A percentile compares a stretch with the other conserved stretches of the same genome.
Evolutionary conservation across 768 basidiomycete species (phyloP).

Genomic region (Crassisporium funariophilum): DNA sequence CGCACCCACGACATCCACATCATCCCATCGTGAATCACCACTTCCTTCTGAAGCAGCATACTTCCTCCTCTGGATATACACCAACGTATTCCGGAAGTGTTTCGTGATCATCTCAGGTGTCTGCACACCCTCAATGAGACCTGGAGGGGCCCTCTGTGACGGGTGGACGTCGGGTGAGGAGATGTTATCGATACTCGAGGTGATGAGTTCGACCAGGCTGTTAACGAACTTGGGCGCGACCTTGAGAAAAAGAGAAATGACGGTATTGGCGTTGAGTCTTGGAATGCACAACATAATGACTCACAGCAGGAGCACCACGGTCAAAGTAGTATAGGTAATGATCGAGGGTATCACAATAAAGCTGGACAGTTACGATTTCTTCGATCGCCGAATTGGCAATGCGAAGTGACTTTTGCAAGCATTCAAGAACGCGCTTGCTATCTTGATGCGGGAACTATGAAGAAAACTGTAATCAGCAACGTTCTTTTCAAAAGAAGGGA

Average conservation of each 20-base stretch:
- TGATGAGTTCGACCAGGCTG: constrained; percentile 93
- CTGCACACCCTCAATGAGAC: constrained; percentile 89
- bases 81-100: constrained; percentile 91
- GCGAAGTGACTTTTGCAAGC: constrained; percentile 93
- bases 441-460: constrained; percentile 83
- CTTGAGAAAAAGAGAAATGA: constrained; percentile 49
- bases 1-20: constrained; percentile 88
- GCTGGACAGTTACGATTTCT: constrained; percentile 93
- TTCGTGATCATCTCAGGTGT: constrained; percentile 92
- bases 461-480: constrained; percentile 7
- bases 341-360: constrained; percentile 96
- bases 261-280: background rate
- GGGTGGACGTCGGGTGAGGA: constrained; percentile 87
- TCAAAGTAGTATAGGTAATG: constrained; percentile 97
- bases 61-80: constrained; percentile 82
- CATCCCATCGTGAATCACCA: constrained; percentile 68
- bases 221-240: constrained; percentile 96
- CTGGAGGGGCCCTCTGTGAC: constrained; percentile 82
- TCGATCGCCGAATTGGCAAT: constrained; percentile 97
- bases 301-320: constrained; percentile 85
- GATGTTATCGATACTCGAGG: constrained; percentile 91
- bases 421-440: constrained; percentile 96
- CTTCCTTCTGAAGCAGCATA: constrained; percentile 42
- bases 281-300: constrained; percentile 22
- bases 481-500: background rate